Evolutionary conservation across 208 protist genomes (phyloP).

Genomic region (Crithidia thermophila): DNA sequence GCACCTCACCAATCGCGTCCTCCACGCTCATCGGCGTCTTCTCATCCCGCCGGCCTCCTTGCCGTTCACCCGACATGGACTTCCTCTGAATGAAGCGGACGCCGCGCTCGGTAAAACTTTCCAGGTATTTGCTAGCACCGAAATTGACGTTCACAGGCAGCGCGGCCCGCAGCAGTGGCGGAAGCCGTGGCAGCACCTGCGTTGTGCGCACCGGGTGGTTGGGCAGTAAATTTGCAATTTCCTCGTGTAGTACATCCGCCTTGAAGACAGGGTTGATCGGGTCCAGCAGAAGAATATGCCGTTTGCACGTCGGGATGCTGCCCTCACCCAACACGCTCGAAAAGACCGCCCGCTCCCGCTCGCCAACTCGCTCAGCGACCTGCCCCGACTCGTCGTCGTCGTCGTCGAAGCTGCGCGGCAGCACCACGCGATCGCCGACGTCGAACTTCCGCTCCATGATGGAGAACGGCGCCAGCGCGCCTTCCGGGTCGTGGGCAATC

Average conservation of each 20-base stretch:
- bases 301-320: conserved; percentile 62
- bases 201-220: conserved; percentile 37
- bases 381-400: conserved; percentile 43
- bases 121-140: conserved; percentile 35
- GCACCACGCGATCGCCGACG: conserved; percentile 69
- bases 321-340: conserved; percentile 44
- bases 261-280: conserved; percentile 79
- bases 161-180: conserved; percentile 71
- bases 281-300: conserved; percentile 78
- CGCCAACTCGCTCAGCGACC: conserved; percentile 54
- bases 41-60: neutral
- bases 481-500: conserved; percentile 79
- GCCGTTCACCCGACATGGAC: neutral
- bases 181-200: conserved; percentile 44
- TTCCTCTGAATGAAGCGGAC: conserved; percentile 56
- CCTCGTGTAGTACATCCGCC: conserved; percentile 69
- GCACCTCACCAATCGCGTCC: conserved; percentile 71
- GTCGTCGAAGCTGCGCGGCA: conserved; percentile 71
- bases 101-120: conserved; percentile 40
- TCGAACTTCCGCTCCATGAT: conserved; percentile 63
- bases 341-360: conserved; percentile 50
- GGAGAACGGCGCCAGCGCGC: conserved; percentile 64
- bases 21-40: conserved; percentile 49
- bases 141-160: conserved; percentile 58
- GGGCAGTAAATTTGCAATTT: conserved; percentile 70